Base-by-base conservation (phyloP, 2,329 filamentous ascomycete genomes). In the Scytalidium lignicola region DNA sequence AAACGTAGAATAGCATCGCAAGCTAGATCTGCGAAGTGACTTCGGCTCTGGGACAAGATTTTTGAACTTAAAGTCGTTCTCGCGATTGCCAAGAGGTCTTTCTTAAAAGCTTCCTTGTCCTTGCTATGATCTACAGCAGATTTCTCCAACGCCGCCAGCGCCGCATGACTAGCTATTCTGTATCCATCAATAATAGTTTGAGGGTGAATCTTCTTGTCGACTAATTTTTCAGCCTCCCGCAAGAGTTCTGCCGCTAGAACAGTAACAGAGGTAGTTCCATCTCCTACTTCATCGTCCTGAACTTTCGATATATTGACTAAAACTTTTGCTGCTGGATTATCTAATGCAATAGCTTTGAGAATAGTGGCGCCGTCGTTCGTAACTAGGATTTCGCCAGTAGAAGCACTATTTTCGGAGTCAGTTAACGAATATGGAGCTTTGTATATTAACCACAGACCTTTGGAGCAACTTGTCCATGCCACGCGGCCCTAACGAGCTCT, bases 121-220 rank as follows among this genome's bases (percentile, higher is more conserved):
- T 83, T 83, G 79, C 88, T 95, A 73, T 95, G 88, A 71, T 99
- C 88, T 47, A 95, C 88, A 18, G 93, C 91, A 17, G 83, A 83
- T 62, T 86, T 85, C 67, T 90, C 88, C 41, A 99, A 76, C 26
- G 90, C 90, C 64, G 85, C 78, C 46, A 99, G 79, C 23, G 93
- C 91, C 47, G 93, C 92, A 46, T 82, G 79, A 69, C 90, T 95
- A 47, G 93, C 93, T 88, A 99, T 95, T 74, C 93, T 83, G 79
- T 95, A 99, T 46, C 93, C 93, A 66, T 99, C 93, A 65, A 99
- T 99, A 70, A 99, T 99, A 46, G 93, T 97, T 78, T 99, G 93
- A 46, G 93, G 93, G 71, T 99, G 93, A 62, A 99, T 96, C 75
- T 97, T 97, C 76, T 92, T 90, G 74, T 95, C 88, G 59, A 99